These are phyloP conservation scores for Podospora fimiseda DNA, from an alignment of 495 filamentous ascomycete genomes.

Conservation along the genomic window DNA sequence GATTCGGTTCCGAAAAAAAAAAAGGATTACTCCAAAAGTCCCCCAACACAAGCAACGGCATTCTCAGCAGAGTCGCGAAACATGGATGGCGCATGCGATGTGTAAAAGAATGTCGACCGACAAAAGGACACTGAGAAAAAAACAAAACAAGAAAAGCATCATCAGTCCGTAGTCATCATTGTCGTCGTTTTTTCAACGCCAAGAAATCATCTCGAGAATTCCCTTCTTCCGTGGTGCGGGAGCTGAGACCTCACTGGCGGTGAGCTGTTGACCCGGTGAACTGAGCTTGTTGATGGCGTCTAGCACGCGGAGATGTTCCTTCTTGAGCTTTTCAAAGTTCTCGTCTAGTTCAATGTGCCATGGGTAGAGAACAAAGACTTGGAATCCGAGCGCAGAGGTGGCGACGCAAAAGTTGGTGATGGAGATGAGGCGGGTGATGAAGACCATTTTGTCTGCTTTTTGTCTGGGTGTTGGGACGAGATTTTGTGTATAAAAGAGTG, in stretches of 20 bases:
- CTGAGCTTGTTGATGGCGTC: conserved; percentile 19
- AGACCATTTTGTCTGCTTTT: conserved; percentile 30
- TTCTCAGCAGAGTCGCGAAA: no score
- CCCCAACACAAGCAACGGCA: no score
- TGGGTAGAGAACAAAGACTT: conserved; percentile 59
- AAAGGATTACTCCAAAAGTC: no score
- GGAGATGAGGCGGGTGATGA: conserved; percentile 52
- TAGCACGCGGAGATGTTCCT: conserved; percentile 42
- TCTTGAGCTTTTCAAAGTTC: conserved; percentile 51
- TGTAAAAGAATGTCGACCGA: no score
- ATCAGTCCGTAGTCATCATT: no score
- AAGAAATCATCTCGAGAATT: background rate
- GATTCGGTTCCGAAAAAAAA: no score
- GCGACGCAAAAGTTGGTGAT: conserved; percentile 57
- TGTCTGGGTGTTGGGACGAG: conserved; percentile 19
- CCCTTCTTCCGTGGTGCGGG: background rate
- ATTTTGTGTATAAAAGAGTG: background rate
- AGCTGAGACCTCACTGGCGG: conserved; percentile 26
- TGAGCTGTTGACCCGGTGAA: conserved; percentile 44
- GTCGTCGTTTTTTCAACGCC: no score
- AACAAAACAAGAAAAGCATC: no score
- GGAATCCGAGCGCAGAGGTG: conserved; percentile 54
- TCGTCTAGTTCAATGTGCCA: conserved; percentile 60
- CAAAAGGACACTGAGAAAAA: no score
- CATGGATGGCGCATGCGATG: no score